These are phyloP conservation scores for Chytriomyces sp. DNA, from an alignment of 192 early-diverging fungal genomes.

Conservation along the genomic window DNA sequence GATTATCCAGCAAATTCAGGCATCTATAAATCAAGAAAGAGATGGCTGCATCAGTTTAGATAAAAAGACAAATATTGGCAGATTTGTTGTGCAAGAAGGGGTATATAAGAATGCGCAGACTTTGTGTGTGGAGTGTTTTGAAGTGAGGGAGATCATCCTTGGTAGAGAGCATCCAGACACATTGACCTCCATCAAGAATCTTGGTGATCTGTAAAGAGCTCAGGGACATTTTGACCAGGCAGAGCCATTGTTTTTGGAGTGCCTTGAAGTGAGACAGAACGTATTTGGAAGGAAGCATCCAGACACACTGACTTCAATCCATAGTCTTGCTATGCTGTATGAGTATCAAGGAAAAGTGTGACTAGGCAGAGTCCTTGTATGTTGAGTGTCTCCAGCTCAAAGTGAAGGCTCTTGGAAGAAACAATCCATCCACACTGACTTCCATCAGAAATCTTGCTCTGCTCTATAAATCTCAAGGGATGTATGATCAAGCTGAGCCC, in stretches of 20 bases:
- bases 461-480: not conserved
- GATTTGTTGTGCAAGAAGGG: not conserved
- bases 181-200: constrained; percentile 26
- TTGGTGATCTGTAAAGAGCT: constrained; percentile 4
- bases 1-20: not conserved
- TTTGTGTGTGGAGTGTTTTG: not conserved
- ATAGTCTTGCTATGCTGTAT: constrained; percentile 10
- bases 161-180: constrained; percentile 27
- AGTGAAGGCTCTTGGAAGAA: not conserved
- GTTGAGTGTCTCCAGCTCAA: constrained; percentile 10
- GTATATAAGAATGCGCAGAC: not conserved
- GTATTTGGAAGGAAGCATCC: constrained; percentile 20
- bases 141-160: not conserved
- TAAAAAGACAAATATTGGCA: not conserved
- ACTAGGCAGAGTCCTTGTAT: constrained; percentile 26
- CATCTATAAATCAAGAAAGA: too few species aligned
- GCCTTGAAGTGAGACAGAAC: constrained; percentile 11
- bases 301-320: not conserved
- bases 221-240: constrained; percentile 14
- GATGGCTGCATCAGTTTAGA: too few species aligned
- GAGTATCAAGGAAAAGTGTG: not conserved
- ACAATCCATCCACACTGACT: constrained; percentile 6
- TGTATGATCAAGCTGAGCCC: not conserved
- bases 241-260: constrained; percentile 13
- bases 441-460: not conserved